A percentile compares a stretch with the other conserved stretches of the same genome.
Evolutionary conservation across 768 basidiomycete species (phyloP).

Genomic region (Auriscalpium vulgare): DNA sequence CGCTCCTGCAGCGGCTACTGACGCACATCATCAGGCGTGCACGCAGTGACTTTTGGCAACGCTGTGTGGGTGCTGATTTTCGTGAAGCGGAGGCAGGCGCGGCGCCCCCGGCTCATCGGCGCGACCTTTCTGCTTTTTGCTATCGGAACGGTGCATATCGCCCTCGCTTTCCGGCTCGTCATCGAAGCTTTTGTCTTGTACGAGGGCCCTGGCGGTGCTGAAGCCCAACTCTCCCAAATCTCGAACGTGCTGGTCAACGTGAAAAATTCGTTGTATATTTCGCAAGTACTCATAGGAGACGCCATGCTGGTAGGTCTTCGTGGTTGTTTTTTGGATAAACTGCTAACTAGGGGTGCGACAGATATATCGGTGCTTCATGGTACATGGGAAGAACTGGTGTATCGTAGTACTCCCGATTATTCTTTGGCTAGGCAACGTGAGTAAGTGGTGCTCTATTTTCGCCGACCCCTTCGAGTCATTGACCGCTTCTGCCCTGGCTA

Average conservation of each 20-base stretch:
- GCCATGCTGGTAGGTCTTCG: conserved; percentile 27
- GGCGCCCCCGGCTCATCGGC: conserved; percentile 21
- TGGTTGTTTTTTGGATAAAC: neutral
- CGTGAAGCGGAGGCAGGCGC: too few species aligned
- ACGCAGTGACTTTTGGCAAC: too few species aligned
- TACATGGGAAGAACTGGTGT: conserved; percentile 15
- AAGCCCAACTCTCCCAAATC: conserved; percentile 27
- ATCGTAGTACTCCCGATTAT: conserved; percentile 13
- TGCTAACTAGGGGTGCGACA: neutral
- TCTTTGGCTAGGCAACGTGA: conserved; percentile 16
- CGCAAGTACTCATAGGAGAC: conserved; percentile 37
- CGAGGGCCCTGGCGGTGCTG: conserved; percentile 21
- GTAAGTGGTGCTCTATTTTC: conserved; percentile 4
- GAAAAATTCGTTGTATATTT: conserved; percentile 33
- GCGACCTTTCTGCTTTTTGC: conserved; percentile 32
- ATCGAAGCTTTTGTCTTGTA: conserved; percentile 35
- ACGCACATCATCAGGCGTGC: too few species aligned
- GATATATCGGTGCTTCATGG: conserved; percentile 20
- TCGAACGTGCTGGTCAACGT: conserved; percentile 35
- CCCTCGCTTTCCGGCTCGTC: conserved; percentile 33
- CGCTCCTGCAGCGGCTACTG: too few species aligned
- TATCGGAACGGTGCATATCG: conserved; percentile 32
- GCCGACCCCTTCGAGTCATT: neutral
- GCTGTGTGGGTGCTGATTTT: too few species aligned
- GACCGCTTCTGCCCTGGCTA: neutral